Base-by-base conservation (phyloP, 176 grass and related monocot genomes). In the Phyllostachys edulis region DNA sequence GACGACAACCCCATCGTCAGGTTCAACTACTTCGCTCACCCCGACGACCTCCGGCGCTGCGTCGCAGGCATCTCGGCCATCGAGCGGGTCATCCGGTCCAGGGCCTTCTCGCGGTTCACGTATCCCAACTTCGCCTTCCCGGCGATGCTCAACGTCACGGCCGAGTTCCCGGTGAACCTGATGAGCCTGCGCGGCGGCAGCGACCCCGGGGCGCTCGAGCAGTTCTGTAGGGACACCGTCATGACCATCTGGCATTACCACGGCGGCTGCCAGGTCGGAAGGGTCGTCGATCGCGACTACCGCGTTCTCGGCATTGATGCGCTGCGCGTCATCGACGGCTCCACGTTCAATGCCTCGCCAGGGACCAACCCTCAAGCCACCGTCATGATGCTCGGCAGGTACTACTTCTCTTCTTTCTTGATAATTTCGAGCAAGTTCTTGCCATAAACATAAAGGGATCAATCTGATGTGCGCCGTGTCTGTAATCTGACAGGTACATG, bases 341-440 rank as follows among this genome's bases (percentile, higher is more conserved):
- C 94, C 34, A 94, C 89, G 1, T 97, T 97, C 81, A 87, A 88
- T 5, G 67, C 85, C 84, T 97, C 94, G 54, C 94, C 94, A 15
- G 94, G 94, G 13, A 97, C 94, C 50, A 97, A 97, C 75, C 94
- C 94, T 45, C 94, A 97, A 73, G 94, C 94, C 75, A 94, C 94
- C 69, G 91, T 97, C 63, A 88, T 97, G 94, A 97, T 94, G 94
- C 94, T 97, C 38, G 94, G 94, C 45, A 97, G 94, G 94, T 95
- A 85, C 7, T 39, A 1, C 5, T 45, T 34, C 51, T 83, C 18
- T 23, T 41, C 1, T 75, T 54, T 38, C 42, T 63, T 29, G 5
- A 2, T 68, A 3, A 50, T 54, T 61, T 62, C 10, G 1, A 18
- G 17, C 34, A 49, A 38, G 51, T 78, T 78, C 45, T 45, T 45